Percentiles rank a stretch among this genome's conserved stretches.
These are phyloP conservation scores for Sugiyamaella grinbergsii DNA, from an alignment of 1,139 yeast genomes.

Conservation along the genomic window DNA sequence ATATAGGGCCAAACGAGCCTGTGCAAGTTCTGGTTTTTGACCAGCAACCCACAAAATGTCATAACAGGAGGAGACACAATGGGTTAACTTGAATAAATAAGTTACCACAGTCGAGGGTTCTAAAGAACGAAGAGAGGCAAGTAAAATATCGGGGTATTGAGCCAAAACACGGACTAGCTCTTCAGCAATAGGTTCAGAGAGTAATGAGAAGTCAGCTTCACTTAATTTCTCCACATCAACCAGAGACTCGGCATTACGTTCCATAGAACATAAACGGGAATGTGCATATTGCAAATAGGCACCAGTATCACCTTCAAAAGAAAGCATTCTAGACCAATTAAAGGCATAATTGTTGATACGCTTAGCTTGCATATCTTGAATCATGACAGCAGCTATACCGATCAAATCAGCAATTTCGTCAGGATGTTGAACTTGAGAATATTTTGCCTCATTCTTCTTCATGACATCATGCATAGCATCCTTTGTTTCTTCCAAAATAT, in stretches of 20 bases:
- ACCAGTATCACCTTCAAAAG: conserved; percentile 99
- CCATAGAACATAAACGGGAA: conserved; percentile 93
- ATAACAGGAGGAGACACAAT: conserved; percentile 92
- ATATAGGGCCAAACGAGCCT: conserved; percentile 92
- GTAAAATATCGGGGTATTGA: conserved; percentile 89
- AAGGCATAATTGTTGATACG: conserved; percentile 95
- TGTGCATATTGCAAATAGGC: conserved; percentile 99
- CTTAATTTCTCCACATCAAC: conserved; percentile 48
- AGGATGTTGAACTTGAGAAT: conserved; percentile 92
- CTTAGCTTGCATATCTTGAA: conserved; percentile 98
- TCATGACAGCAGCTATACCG: conserved; percentile 97
- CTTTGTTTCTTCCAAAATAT: conserved; percentile 90
- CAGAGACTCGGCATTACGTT: conserved; percentile 64
- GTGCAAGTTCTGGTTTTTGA: conserved; percentile 83
- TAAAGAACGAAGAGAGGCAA: conserved; percentile 77
- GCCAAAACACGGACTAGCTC: conserved; percentile 76
- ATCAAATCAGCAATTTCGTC: conserved; percentile 93
- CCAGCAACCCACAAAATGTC: conserved; percentile 98
- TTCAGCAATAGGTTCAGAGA: conserved; percentile 75
- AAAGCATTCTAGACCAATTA: conserved; percentile 97
- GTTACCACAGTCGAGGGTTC: conserved; percentile 97
- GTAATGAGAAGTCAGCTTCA: conserved; percentile 67
- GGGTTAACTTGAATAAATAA: conserved; percentile 87
- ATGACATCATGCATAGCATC: conserved; percentile 96
- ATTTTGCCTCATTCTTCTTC: conserved; percentile 89